Evolutionary conservation across 257 asterid species (phyloP).

Genomic region (Lithospermum erythrorhizon): DNA sequence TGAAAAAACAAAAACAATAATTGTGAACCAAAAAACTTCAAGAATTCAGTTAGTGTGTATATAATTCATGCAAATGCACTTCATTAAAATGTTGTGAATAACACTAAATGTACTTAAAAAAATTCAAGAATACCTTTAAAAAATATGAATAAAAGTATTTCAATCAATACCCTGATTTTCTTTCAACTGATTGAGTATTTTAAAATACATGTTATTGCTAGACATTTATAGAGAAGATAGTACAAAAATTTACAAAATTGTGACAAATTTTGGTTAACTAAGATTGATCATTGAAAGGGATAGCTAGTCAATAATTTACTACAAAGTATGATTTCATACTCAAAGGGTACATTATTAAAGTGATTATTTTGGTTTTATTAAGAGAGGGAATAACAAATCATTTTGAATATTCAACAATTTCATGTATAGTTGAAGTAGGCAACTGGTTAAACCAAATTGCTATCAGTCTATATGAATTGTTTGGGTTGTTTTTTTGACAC

Average conservation of each 20-base stretch:
- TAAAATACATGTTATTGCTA: constrained; percentile 1
- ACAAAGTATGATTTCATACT: no score
- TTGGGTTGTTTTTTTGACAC: constrained; percentile 6
- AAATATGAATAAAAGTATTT: background rate
- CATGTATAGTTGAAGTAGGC: constrained; percentile 50
- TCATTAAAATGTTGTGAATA: background rate
- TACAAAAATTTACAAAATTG: constrained; percentile 22
- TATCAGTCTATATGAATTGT: constrained; percentile 8
- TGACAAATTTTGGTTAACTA: constrained; percentile 53
- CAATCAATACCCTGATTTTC: constrained; percentile 1
- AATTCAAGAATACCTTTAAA: background rate
- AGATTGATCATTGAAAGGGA: constrained; percentile 43
- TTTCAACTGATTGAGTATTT: background rate
- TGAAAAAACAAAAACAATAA: background rate
- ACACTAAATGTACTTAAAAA: background rate
- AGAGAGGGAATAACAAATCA: background rate
- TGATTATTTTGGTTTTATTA: background rate
- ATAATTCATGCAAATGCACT: constrained; percentile 10
- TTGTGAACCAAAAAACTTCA: background rate
- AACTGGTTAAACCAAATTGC: constrained; percentile 46
- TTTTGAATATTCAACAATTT: no score
- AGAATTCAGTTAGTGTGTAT: background rate
- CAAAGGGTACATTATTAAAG: no score
- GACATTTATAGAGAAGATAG: constrained; percentile 11
- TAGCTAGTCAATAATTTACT: constrained; percentile 2